Evolutionary conservation across 2,329 filamentous ascomycete species (phyloP).

Genomic region (Fusarium sp.): DNA sequence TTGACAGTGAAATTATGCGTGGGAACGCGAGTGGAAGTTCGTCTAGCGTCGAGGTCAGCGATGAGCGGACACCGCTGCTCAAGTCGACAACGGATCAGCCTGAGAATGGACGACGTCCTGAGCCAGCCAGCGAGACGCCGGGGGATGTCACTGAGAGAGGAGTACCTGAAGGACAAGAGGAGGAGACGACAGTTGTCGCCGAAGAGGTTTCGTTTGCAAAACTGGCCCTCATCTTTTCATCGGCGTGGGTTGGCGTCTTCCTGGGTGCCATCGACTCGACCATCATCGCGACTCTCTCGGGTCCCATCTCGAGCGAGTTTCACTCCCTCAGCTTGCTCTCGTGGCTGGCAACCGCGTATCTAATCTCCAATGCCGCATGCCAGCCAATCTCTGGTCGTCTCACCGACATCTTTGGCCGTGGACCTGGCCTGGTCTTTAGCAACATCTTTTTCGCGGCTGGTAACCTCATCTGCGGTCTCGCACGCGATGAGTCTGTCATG

Average conservation of each 20-base stretch:
- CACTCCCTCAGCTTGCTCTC: slow-evolving; percentile 83
- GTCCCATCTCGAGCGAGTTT: slow-evolving; percentile 86
- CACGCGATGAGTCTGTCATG: slow-evolving; percentile 72
- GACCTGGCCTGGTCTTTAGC: slow-evolving; percentile 80
- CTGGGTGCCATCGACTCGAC: slow-evolving; percentile 77
- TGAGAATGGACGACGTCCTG: slow-evolving; percentile 7
- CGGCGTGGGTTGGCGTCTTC: slow-evolving; percentile 70
- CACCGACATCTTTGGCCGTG: slow-evolving; percentile 88
- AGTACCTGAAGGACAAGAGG: slow-evolving; percentile 43
- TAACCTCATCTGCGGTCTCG: slow-evolving; percentile 85
- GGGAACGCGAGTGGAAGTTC: slow-evolving; percentile 23
- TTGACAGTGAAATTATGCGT: slow-evolving; percentile 23
- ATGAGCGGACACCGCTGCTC: slow-evolving; percentile 44
- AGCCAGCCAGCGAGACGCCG: slow-evolving; percentile 17
- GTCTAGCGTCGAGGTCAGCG: slow-evolving; percentile 15
- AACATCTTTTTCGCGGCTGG: slow-evolving; percentile 84
- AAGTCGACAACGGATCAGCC: slow-evolving; percentile 26
- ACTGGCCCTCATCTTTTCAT: slow-evolving; percentile 65
- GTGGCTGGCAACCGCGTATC: slow-evolving; percentile 88
- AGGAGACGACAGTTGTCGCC: slow-evolving; percentile 60
- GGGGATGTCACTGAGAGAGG: slow-evolving; percentile 8
- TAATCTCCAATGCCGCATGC: slow-evolving; percentile 87
- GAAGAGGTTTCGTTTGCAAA: slow-evolving; percentile 59
- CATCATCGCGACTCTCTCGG: slow-evolving; percentile 86
- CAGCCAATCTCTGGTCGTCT: slow-evolving; percentile 87